A percentile compares a stretch with the other conserved stretches of the same genome.
Evolutionary conservation across 805 yeast species (phyloP).

Genomic region (Torulaspora indica): DNA sequence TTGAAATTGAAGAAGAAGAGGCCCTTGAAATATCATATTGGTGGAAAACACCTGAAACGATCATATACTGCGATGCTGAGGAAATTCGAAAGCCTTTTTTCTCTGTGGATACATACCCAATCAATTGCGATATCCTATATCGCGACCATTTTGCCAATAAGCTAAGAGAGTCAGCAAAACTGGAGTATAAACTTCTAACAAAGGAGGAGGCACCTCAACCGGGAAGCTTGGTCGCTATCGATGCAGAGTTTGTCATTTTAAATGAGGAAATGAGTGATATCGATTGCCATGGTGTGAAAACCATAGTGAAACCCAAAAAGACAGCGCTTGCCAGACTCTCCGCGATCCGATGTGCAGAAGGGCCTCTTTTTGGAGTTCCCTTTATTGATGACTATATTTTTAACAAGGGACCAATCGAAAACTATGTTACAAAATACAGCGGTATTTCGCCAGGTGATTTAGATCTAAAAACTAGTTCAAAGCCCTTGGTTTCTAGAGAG

Average conservation of each 20-base stretch:
- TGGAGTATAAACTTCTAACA: slow-evolving; percentile 67
- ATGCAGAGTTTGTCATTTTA: slow-evolving; percentile 90
- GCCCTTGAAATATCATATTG: slow-evolving; percentile 64
- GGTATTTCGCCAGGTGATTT: slow-evolving; percentile 95
- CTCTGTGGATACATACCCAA: slow-evolving; percentile 46
- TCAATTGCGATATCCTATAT: slow-evolving; percentile 64
- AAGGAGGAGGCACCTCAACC: slow-evolving; percentile 64
- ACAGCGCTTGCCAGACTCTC: slow-evolving; percentile 85
- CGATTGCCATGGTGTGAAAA: slow-evolving; percentile 63
- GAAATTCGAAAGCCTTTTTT: slow-evolving; percentile 41
- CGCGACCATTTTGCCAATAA: slow-evolving; percentile 71
- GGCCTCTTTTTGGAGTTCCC: slow-evolving; percentile 62
- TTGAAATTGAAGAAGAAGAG: slow-evolving; percentile 67
- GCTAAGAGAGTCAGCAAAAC: slow-evolving; percentile 50
- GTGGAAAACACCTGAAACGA: slow-evolving; percentile 81
- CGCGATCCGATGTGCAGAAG: slow-evolving; percentile 68
- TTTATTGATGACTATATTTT: slow-evolving; percentile 91
- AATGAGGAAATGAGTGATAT: slow-evolving; percentile 77
- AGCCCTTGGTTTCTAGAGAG: slow-evolving; percentile 70
- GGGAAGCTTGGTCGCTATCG: slow-evolving; percentile 83
- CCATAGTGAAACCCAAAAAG: slow-evolving; percentile 66
- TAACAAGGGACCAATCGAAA: slow-evolving; percentile 65
- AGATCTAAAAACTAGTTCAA: slow-evolving; percentile 59
- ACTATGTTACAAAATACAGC: slow-evolving; percentile 82
- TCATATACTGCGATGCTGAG: slow-evolving; percentile 56